Base-by-base conservation (phyloP, 2,329 filamentous ascomycete genomes). In the Pezicula carpinea region DNA sequence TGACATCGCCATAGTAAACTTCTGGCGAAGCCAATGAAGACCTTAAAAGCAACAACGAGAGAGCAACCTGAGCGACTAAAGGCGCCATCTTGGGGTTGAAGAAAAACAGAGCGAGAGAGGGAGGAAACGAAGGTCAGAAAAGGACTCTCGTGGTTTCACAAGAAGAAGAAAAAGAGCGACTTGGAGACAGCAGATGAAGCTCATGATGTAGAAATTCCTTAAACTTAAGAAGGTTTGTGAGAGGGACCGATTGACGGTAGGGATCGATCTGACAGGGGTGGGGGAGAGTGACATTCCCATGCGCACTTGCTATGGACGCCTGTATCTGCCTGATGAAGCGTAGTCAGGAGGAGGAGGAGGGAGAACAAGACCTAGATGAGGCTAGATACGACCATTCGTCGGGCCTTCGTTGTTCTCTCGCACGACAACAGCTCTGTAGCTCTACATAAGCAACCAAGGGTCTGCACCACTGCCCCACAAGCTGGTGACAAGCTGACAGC, bases 1-100 rank as follows among this genome's bases (percentile, higher is more conserved):
- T 44, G 8, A 43, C 43, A 34, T 39, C 35, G 22, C 19, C 35
- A 45, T 41, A 45, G 13, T 15, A 15, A 39, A 34, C 14, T 18
- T 42, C 32, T 13, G 31, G n/a, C 6, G 18, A 41, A n/a, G 47
- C 40, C 41, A 32, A 38, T 13, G 40, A 44, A 11, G 50, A 17
- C 8, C 46, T 31, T 7, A 43, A 46, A 18, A 49, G 40, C 43
- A 47, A 43, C 32, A 53, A 44, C 8, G 42, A 46, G 31, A 53
- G 15, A 35, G 48, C 48, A 14, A 46, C 49, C 48, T 51, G 48
- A 51, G 39, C 44, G 48, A 53, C 33, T 51, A 48, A 53, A 51
- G 49, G 43, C 48, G 43, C 48, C 48, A 53, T 53, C 39, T 41
- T 50, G 43, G 43, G 22, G n/a, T 15, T 13, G 11, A 23, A 14